phyloP scores from a whole-genome alignment of 2,329 filamentous ascomycete genomes.

The Samsoniella hepiali region DNA sequence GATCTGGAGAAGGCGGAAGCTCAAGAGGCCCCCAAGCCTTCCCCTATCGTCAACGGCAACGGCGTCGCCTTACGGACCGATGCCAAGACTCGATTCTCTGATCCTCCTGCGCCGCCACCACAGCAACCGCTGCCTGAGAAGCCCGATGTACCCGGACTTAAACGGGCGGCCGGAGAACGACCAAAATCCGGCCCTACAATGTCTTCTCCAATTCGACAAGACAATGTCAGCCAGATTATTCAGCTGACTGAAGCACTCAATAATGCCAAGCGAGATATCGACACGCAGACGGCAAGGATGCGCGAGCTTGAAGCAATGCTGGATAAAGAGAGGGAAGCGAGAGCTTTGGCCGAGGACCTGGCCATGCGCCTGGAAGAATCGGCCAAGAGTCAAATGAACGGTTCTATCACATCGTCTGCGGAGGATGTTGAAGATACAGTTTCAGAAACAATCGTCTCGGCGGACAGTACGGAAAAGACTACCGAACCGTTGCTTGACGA shows the following conservation, averaged over 20 bases:
- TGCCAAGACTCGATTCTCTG: conserved; percentile 79
- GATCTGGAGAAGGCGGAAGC: conserved; percentile 52
- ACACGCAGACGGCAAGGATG: conserved; percentile 75
- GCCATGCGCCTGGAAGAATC: conserved; percentile 66
- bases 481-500: conserved; percentile 33
- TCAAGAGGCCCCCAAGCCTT: conserved; percentile 46
- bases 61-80: conserved; percentile 62
- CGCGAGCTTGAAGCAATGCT: conserved; percentile 73
- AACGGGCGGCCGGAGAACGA: conserved; percentile 72
- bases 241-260: conserved; percentile 82
- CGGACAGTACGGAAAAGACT: conserved; percentile 18
- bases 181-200: conserved; percentile 55
- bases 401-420: conserved; percentile 14
- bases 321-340: conserved; percentile 73
- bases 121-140: conserved; percentile 93
- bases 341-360: conserved; percentile 79
- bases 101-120: conserved; percentile 88
- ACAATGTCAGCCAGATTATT: conserved; percentile 69
- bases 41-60: conserved; percentile 50
- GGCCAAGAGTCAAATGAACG: conserved; percentile 34
- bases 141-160: conserved; percentile 73
- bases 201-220: conserved; percentile 57
- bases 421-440: conserved; percentile 24
- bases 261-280: conserved; percentile 80
- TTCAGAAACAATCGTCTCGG: conserved; percentile 16